phyloP scores from a whole-genome alignment of 1,284 basidiomycete species.

The Inonotus obliquus region DNA sequence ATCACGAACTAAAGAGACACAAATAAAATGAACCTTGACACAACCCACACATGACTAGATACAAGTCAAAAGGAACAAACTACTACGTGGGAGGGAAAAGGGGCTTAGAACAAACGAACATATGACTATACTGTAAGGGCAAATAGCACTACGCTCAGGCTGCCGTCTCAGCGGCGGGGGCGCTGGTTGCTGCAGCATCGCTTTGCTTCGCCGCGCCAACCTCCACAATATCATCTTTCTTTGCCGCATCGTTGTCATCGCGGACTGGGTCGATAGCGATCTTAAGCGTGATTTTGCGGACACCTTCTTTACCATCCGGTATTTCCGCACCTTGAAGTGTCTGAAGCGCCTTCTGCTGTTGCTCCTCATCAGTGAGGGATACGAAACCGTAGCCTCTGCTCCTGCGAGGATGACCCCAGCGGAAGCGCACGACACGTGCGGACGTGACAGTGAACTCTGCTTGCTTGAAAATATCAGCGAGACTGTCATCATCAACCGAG shows the following conservation, averaged over 20 bases:
- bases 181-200: background rate
- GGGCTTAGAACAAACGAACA: background rate
- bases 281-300: conserved; percentile 78
- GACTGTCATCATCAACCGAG: conserved; percentile 77
- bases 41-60: conserved; percentile 7
- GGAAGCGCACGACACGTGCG: conserved; percentile 82
- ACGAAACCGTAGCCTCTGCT: conserved; percentile 96
- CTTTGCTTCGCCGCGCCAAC: background rate
- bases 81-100: background rate
- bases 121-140: background rate
- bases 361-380: conserved; percentile 78
- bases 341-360: conserved; percentile 83
- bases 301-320: conserved; percentile 40
- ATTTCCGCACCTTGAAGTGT: conserved; percentile 80
- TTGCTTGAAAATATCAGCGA: conserved; percentile 76
- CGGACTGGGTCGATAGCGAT: conserved; percentile 67
- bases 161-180: background rate
- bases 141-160: background rate
- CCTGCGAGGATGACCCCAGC: conserved; percentile 74
- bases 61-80: conserved; percentile 3
- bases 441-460: conserved; percentile 75
- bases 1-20: conserved; percentile 5
- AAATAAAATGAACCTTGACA: conserved; percentile 2
- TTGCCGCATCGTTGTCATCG: conserved; percentile 30
- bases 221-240: conserved; percentile 22